Conservation (phyloP, 106 monocot genomes). For the Narthecium ossifragum region DNA sequence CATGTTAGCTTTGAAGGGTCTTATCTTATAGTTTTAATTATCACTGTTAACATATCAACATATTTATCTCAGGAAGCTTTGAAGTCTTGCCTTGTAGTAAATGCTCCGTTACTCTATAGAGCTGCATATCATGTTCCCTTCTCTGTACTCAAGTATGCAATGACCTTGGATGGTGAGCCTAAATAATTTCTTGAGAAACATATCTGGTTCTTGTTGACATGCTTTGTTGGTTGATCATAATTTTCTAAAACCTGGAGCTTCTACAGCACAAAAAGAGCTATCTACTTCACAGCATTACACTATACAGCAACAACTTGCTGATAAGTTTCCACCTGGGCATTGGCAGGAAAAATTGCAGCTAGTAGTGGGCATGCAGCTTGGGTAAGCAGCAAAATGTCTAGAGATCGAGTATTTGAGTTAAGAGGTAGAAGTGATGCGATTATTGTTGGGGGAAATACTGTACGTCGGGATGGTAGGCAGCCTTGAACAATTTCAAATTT, state of each 20-base stretch:
- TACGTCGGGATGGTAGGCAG: slow-evolving; percentile 79
- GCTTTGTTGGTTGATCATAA: too few species aligned
- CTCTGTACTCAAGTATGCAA: slow-evolving; percentile 98
- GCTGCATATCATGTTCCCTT: slow-evolving; percentile 73
- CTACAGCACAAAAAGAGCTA: neutral
- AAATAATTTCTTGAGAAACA: neutral
- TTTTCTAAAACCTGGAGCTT: neutral
- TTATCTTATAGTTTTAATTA: neutral
- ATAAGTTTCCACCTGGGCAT: neutral
- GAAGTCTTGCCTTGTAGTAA: slow-evolving; percentile 81
- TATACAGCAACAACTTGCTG: neutral
- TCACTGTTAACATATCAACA: neutral
- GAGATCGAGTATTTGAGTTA: slow-evolving; percentile 80
- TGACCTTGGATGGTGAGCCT: slow-evolving; percentile 95
- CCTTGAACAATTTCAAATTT: too few species aligned
- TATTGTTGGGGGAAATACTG: slow-evolving; percentile 97
- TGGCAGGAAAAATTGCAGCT: slow-evolving; percentile 93
- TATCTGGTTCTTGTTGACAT: neutral
- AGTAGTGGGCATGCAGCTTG: slow-evolving; percentile 98
- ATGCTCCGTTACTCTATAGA: slow-evolving; percentile 92
- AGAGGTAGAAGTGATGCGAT: slow-evolving; percentile 95
- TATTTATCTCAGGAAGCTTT: slow-evolving; percentile 60
- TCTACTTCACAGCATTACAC: neutral
- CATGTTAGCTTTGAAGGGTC: too few species aligned
- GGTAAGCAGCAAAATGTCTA: slow-evolving; percentile 81